phyloP scores from a whole-genome alignment of 164 flowering plant genomes.

The Kingdonia uniflora region DNA sequence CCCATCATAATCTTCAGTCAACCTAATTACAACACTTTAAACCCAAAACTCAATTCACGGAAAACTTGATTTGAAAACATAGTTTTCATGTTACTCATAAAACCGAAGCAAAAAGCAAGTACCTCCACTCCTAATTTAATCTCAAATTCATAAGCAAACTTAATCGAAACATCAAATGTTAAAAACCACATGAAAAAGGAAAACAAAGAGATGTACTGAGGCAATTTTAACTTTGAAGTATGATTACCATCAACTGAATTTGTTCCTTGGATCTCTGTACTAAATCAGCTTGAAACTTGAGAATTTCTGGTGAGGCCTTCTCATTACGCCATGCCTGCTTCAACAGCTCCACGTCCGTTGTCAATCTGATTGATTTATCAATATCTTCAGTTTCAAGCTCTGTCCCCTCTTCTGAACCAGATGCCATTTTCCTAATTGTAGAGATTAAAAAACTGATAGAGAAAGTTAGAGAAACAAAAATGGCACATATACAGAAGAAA shows the following conservation, averaged over 20 bases:
- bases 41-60: background rate
- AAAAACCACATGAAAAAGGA: background rate
- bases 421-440: slow-evolving; percentile 18
- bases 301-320: slow-evolving; percentile 83
- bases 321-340: slow-evolving; percentile 85
- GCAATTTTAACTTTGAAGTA: background rate
- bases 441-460: too few species aligned
- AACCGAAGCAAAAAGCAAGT: background rate
- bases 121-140: background rate
- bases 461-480: too few species aligned
- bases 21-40: background rate
- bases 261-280: slow-evolving; percentile 54
- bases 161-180: background rate
- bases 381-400: slow-evolving; percentile 32
- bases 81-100: background rate
- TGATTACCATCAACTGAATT: slow-evolving; percentile 55
- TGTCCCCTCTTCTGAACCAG: slow-evolving; percentile 25
- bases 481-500: too few species aligned
- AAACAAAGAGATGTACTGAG: background rate
- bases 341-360: slow-evolving; percentile 67
- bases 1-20: background rate
- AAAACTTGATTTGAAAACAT: background rate
- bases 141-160: background rate
- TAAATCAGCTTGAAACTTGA: slow-evolving; percentile 39
- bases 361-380: slow-evolving; percentile 36